These are phyloP conservation scores for Aspergillus carbonarius DNA, from an alignment of 2,329 filamentous ascomycete species.

Conservation along the genomic window DNA sequence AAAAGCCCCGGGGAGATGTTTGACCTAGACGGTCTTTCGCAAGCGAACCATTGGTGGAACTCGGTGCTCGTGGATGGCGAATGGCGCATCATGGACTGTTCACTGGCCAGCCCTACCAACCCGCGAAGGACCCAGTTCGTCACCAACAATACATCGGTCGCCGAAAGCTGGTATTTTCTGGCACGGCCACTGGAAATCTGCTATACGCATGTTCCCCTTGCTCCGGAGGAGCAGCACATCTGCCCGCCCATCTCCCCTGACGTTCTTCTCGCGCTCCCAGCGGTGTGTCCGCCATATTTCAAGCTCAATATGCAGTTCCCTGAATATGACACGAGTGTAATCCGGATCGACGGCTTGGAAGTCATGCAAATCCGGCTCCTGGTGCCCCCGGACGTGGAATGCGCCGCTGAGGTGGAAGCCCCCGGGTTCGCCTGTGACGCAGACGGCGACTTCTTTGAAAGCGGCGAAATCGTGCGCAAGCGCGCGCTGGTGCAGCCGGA, in stretches of 20 bases:
- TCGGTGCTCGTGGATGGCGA: constrained; percentile 87
- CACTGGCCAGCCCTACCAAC: constrained; percentile 85
- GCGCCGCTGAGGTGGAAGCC: constrained; percentile 88
- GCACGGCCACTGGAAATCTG: constrained; percentile 82
- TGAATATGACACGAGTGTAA: constrained; percentile 86
- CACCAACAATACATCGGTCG: constrained; percentile 64
- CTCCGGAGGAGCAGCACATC: constrained; percentile 87
- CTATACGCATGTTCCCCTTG: constrained; percentile 91
- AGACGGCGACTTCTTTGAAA: constrained; percentile 93
- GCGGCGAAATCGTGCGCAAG: constrained; percentile 80
- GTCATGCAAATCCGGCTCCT: constrained; percentile 86
- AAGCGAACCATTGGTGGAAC: constrained; percentile 97
- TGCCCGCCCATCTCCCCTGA: constrained; percentile 85
- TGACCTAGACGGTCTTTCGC: constrained; percentile 78
- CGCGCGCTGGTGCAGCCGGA: constrained; percentile 86
- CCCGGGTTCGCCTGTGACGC: constrained; percentile 74
- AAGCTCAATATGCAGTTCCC: constrained; percentile 74
- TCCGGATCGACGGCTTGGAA: constrained; percentile 85
- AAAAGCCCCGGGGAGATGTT: constrained; percentile 83
- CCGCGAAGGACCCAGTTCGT: constrained; percentile 78
- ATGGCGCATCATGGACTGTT: constrained; percentile 96
- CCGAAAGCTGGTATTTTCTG: constrained; percentile 95
- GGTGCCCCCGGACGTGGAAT: constrained; percentile 85
- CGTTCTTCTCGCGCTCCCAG: constrained; percentile 79
- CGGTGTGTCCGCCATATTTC: constrained; percentile 85